These are phyloP conservation scores for Solanum raphanifolium DNA, from an alignment of 257 asterid genomes.

Conservation along the genomic window DNA sequence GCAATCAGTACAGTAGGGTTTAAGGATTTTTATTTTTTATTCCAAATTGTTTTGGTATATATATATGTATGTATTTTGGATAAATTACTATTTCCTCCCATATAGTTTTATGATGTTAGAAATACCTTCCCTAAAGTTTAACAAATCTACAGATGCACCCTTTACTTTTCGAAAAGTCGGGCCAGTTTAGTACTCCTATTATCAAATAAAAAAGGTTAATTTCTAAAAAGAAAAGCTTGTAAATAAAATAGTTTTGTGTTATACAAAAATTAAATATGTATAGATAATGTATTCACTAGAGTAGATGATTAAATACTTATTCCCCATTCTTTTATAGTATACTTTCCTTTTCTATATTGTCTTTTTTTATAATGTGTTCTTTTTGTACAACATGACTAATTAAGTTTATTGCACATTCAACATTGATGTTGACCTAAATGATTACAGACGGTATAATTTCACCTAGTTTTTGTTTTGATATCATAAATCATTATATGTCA, in stretches of 20 bases:
- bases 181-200: neutral
- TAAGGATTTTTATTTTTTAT: neutral
- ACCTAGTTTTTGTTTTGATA: too few species aligned
- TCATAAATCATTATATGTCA: too few species aligned
- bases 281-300: neutral
- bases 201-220: neutral
- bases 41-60: neutral
- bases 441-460: neutral
- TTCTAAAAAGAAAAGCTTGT: neutral
- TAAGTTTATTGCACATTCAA: neutral
- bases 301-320: neutral
- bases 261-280: neutral
- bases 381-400: neutral
- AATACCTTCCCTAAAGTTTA: neutral
- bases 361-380: neutral
- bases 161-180: neutral
- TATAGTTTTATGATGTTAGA: neutral
- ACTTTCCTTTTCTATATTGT: neutral
- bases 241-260: neutral
- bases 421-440: neutral
- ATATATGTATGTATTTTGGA: neutral
- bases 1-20: neutral
- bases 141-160: neutral
- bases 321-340: neutral
- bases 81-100: neutral